Conservation (phyloP, 768 basidiomycete species). For the Ramaria sp. region DNA sequence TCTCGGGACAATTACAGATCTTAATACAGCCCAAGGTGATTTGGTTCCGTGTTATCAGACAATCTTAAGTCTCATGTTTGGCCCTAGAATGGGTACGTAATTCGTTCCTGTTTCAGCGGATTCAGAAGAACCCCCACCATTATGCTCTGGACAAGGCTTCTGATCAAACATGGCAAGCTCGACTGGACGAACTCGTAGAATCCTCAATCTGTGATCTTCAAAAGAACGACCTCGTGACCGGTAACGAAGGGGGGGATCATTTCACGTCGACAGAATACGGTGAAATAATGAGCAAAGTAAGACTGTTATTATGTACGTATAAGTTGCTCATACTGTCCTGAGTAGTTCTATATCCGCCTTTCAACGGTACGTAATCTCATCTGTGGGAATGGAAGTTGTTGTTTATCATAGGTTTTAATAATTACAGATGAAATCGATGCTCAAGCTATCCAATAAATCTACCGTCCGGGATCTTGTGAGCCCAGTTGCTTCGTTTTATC, state of each 20-base stretch:
- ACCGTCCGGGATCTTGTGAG: conserved; percentile 58
- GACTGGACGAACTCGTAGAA: conserved; percentile 63
- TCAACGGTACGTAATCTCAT: conserved; percentile 37
- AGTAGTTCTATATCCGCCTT: conserved; percentile 66
- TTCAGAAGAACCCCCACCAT: conserved; percentile 71
- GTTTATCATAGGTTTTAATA: background rate
- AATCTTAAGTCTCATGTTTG: background rate
- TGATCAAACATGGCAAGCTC: conserved; percentile 55
- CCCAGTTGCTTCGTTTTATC: background rate
- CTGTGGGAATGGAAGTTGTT: background rate
- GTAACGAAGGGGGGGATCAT: conserved; percentile 27
- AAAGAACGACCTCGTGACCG: conserved; percentile 48
- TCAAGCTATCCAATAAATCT: conserved; percentile 45
- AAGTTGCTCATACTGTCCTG: conserved; percentile 9
- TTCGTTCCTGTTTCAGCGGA: conserved; percentile 81
- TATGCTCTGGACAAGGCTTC: conserved; percentile 52
- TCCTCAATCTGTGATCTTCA: conserved; percentile 53
- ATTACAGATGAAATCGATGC: conserved; percentile 55
- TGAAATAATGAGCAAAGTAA: conserved; percentile 80
- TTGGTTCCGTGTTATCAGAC: background rate
- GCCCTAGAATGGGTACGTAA: conserved; percentile 56
- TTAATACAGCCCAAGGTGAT: conserved; percentile 48
- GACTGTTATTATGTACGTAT: conserved; percentile 8
- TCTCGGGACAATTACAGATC: conserved; percentile 66
- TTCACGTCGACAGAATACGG: conserved; percentile 65